Conservation (phyloP, 2,329 filamentous ascomycete genomes). For the Capronia coronata region DNA sequence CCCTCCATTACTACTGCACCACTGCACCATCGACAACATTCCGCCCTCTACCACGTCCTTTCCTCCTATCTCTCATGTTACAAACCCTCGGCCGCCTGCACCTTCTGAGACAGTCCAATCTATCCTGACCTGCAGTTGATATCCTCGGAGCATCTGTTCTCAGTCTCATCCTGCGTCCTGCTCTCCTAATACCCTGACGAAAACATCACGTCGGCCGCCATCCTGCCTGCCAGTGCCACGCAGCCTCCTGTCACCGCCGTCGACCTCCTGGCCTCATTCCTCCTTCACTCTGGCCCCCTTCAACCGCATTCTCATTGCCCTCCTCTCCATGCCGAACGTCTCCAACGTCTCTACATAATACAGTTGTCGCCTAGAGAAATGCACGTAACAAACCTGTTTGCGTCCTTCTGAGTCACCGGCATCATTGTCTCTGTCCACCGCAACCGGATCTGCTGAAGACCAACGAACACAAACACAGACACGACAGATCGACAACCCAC, state of each 20-base stretch:
- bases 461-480: neutral
- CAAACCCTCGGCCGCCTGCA: neutral
- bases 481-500: neutral
- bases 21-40: too few species aligned
- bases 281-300: neutral
- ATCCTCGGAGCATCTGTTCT: neutral
- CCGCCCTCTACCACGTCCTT: neutral
- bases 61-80: neutral
- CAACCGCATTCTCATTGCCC: neutral
- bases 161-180: neutral
- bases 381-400: conserved; percentile 1
- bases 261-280: conserved; percentile 3
- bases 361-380: conserved; percentile 2
- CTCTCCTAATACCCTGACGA: too few species aligned
- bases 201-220: too few species aligned
- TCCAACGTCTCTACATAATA: neutral
- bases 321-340: neutral
- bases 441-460: neutral
- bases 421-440: conserved; percentile 8
- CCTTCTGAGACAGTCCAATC: neutral
- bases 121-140: neutral
- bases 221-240: neutral
- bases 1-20: too few species aligned
- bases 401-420: neutral
- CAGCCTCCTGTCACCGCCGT: conserved; percentile 3